Percentiles rank a stretch among this genome's conserved stretches.
These are phyloP conservation scores for Pterocarpus santalinus DNA, from an alignment of 306 rosid species.

Conservation along the genomic window DNA sequence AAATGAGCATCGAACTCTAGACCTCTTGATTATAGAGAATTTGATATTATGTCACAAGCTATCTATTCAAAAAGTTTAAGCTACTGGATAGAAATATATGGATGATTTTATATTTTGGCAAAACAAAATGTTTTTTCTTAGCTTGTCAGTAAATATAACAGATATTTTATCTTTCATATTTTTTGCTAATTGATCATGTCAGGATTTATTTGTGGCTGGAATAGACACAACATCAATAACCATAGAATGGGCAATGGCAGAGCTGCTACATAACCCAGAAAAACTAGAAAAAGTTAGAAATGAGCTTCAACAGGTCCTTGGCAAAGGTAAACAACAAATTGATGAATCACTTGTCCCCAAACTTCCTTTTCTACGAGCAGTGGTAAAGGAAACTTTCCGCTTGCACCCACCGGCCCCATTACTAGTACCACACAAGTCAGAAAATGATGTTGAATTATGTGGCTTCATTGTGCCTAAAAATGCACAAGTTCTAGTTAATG, in stretches of 20 bases:
- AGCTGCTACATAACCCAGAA: neutral
- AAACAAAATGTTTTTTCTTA: too few relatives aligned
- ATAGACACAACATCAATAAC: neutral
- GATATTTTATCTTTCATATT: too few relatives aligned
- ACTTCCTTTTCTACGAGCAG: neutral
- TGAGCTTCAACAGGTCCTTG: neutral
- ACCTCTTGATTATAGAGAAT: too few relatives aligned
- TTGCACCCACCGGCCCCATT: constrained; percentile 3
- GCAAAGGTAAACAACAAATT: neutral
- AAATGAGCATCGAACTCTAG: too few relatives aligned
- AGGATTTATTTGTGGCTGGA: neutral
- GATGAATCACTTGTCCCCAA: constrained; percentile 8
- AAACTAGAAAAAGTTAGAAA: neutral
- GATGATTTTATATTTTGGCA: too few relatives aligned
- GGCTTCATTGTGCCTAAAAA: constrained; percentile 25
- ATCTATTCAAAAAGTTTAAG: too few relatives aligned
- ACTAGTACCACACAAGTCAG: neutral
- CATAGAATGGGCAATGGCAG: constrained; percentile 9
- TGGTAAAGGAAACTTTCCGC: neutral
- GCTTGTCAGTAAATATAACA: too few relatives aligned
- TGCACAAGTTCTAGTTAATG: constrained; percentile 25
- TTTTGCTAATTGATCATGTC: neutral
- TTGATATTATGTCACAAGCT: too few relatives aligned
- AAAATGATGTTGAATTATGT: neutral
- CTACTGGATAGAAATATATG: too few relatives aligned